Evolutionary conservation across 1,284 basidiomycete species (phyloP).

Genomic region (Mycena citricolor): DNA sequence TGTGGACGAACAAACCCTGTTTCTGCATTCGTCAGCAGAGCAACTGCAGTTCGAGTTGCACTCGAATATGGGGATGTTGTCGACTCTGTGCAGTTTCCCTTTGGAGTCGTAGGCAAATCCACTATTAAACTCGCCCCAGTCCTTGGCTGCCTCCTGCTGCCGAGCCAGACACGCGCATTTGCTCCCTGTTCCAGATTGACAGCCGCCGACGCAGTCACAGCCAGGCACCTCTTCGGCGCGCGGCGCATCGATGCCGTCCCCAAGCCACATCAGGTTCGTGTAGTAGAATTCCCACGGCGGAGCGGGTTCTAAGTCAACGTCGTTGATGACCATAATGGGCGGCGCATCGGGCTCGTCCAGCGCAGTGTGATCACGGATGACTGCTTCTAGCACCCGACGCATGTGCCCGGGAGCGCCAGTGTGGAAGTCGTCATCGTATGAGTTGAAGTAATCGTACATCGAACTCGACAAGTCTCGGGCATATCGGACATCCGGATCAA

Average conservation of each 20-base stretch:
- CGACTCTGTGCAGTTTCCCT: slow-evolving; percentile 50
- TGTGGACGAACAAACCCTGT: slow-evolving; percentile 58
- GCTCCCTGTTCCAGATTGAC: slow-evolving; percentile 60
- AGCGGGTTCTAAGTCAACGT: slow-evolving; percentile 61
- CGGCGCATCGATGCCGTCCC: slow-evolving; percentile 63
- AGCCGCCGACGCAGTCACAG: slow-evolving; percentile 73
- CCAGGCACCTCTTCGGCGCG: slow-evolving; percentile 57
- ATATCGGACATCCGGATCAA: slow-evolving; percentile 32
- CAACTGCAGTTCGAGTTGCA: slow-evolving; percentile 85
- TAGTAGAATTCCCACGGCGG: slow-evolving; percentile 80
- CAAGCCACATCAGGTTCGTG: slow-evolving; percentile 74
- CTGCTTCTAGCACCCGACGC: slow-evolving; percentile 52
- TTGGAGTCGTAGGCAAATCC: slow-evolving; percentile 70
- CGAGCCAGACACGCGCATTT: slow-evolving; percentile 67
- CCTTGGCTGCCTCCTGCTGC: slow-evolving; percentile 47
- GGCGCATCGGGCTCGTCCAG: slow-evolving; percentile 68
- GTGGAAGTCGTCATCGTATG: slow-evolving; percentile 23
- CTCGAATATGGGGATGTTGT: slow-evolving; percentile 76
- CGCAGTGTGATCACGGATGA: slow-evolving; percentile 54
- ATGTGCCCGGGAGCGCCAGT: slow-evolving; percentile 29
- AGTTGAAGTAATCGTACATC: slow-evolving; percentile 55
- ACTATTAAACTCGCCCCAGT: slow-evolving; percentile 25
- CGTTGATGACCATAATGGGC: slow-evolving; percentile 62
- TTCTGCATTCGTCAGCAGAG: slow-evolving; percentile 69
- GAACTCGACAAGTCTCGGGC: slow-evolving; percentile 46